phyloP scores from a whole-genome alignment of 139 green algal genomes.

The Micromonas commoda region DNA sequence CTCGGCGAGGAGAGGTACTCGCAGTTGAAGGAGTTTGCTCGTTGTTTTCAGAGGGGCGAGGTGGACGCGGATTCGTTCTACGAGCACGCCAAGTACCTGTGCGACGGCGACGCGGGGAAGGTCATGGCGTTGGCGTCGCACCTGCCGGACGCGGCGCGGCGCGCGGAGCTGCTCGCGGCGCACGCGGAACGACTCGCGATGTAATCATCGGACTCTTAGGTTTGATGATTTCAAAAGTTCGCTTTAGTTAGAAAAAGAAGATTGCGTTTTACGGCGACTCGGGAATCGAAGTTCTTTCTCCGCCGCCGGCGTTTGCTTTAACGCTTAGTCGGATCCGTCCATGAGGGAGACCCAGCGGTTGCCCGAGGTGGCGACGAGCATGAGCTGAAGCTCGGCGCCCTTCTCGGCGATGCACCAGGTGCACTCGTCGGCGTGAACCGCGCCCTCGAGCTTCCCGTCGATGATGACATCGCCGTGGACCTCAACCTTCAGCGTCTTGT shows the following conservation, averaged over 20 bases:
- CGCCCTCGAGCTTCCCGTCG: not conserved
- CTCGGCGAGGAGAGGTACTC: not conserved
- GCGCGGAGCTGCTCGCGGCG: not conserved
- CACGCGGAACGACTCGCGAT: not conserved
- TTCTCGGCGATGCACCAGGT: constrained; percentile 13
- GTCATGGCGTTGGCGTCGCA: not conserved
- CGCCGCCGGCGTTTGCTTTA: no score
- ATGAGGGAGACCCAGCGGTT: not conserved
- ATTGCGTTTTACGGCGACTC: no score
- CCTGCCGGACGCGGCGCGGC: not conserved
- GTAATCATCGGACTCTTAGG: no score
- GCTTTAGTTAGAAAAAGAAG: no score
- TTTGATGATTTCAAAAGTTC: no score
- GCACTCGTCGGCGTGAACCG: constrained; percentile 2
- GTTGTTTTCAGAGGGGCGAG: not conserved
- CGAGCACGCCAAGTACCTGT: not conserved
- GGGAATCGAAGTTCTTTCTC: not conserved
- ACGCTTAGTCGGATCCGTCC: not conserved
- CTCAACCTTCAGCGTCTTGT: not conserved
- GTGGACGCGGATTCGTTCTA: not conserved
- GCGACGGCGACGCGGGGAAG: not conserved
- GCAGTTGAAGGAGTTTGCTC: not conserved
- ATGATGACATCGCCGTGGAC: not conserved
- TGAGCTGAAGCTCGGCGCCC: constrained; percentile 1
- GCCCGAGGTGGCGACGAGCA: not conserved